Conservation (phyloP, 805 yeast species). For the Starmera quercuum region DNA sequence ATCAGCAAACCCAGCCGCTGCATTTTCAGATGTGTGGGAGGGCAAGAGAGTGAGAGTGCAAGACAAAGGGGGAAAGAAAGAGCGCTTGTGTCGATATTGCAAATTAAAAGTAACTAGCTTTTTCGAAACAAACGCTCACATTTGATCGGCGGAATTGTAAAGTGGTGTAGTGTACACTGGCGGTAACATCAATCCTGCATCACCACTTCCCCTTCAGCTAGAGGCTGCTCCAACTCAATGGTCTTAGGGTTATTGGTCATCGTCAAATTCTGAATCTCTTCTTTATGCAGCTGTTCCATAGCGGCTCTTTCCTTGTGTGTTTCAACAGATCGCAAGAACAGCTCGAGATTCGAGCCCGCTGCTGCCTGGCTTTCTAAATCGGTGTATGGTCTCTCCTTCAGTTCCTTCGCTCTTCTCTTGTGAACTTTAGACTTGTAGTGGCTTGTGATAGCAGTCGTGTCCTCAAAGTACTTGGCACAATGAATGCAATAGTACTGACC, state of each 20-base stretch:
- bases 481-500: constrained; percentile 94
- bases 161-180: not conserved
- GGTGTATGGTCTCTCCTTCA: constrained; percentile 77
- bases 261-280: constrained; percentile 25
- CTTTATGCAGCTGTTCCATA: constrained; percentile 37
- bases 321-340: constrained; percentile 58
- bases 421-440: constrained; percentile 77
- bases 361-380: constrained; percentile 89
- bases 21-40: not conserved
- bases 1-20: constrained; percentile 10
- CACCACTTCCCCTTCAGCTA: constrained; percentile 6
- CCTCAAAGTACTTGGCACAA: constrained; percentile 88
- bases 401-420: constrained; percentile 74
- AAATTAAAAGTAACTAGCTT: too few species aligned
- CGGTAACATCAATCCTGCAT: constrained; percentile 1
- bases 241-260: constrained; percentile 19
- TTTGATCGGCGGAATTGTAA: too few species aligned
- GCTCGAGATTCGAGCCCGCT: constrained; percentile 65
- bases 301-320: constrained; percentile 45
- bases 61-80: too few species aligned
- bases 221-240: constrained; percentile 17
- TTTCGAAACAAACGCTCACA: too few species aligned
- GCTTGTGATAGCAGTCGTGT: constrained; percentile 58
- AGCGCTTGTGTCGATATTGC: too few species aligned
- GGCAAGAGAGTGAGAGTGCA: too few species aligned